These are phyloP conservation scores for Candida sp. DNA, from an alignment of 1,139 yeast species.

Conservation along the genomic window DNA sequence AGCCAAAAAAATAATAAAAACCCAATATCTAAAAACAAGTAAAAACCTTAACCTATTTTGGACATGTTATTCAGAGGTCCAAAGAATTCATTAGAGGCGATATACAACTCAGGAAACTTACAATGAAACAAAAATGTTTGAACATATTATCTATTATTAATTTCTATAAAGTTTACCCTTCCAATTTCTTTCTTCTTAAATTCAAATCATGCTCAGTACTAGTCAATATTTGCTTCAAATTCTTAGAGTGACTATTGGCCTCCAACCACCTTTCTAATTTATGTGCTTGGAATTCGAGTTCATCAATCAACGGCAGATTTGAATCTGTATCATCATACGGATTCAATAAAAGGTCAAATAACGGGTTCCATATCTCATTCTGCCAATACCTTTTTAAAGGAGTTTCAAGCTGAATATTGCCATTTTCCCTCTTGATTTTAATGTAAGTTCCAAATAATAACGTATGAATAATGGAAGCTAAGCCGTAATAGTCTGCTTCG, in stretches of 20 bases:
- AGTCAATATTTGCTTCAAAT: slow-evolving; percentile 13
- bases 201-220: slow-evolving; percentile 16
- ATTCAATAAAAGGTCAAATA: slow-evolving; percentile 66
- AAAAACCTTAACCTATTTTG: no score
- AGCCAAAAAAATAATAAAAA: no score
- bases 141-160: not conserved
- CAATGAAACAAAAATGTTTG: no score
- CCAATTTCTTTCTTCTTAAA: slow-evolving; percentile 8
- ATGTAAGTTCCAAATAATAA: slow-evolving; percentile 69
- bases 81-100: no score
- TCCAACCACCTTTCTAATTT: slow-evolving; percentile 45
- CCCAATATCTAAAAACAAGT: no score
- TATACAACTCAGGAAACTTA: no score
- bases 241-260: slow-evolving; percentile 12
- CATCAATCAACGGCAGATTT: slow-evolving; percentile 38
- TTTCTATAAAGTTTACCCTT: not conserved
- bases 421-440: slow-evolving; percentile 30
- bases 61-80: no score
- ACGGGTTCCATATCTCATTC: slow-evolving; percentile 60
- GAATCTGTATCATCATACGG: slow-evolving; percentile 31
- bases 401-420: slow-evolving; percentile 33
- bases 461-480: slow-evolving; percentile 73
- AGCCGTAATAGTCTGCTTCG: slow-evolving; percentile 83
- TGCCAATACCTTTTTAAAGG: slow-evolving; percentile 79
- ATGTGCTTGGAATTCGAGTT: slow-evolving; percentile 32